Conservation (phyloP, 768 basidiomycete species). For the Sistotremastrum suecicum region DNA sequence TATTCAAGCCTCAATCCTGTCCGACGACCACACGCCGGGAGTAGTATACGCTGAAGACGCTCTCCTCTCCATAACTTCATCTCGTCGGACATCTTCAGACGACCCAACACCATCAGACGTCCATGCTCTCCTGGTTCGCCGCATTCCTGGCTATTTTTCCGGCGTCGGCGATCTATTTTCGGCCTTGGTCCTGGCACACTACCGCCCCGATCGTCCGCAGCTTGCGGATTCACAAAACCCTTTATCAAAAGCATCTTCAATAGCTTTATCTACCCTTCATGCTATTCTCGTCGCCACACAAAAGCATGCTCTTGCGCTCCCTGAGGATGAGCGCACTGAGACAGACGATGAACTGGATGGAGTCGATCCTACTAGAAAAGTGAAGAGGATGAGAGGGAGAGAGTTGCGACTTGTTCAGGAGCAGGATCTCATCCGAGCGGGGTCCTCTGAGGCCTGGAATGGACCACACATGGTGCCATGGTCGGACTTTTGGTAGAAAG, state of each 20-base stretch:
- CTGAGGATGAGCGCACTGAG: constrained; percentile 39
- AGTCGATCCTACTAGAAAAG: constrained; percentile 46
- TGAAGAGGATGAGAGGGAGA: constrained; percentile 65
- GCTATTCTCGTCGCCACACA: constrained; percentile 55
- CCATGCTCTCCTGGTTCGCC: constrained; percentile 58
- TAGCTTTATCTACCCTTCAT: constrained; percentile 62
- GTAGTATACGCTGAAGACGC: constrained; percentile 24
- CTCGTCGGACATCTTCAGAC: constrained; percentile 17
- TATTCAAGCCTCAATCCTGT: constrained; percentile 31
- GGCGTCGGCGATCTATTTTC: constrained; percentile 97
- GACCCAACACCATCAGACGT: constrained; percentile 26
- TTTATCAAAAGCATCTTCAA: constrained; percentile 47
- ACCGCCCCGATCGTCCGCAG: constrained; percentile 12
- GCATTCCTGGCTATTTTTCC: constrained; percentile 83
- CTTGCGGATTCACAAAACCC: constrained; percentile 17
- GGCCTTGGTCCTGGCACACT: constrained; percentile 78
- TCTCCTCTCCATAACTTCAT: constrained; percentile 75
- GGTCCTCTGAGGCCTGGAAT: neutral
- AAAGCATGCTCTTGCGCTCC: constrained; percentile 36
- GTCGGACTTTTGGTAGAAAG: no score
- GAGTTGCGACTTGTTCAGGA: constrained; percentile 78
- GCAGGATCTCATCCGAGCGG: constrained; percentile 45
- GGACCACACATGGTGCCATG: no score
- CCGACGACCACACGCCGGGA: constrained; percentile 14
- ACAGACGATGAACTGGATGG: constrained; percentile 72